Percentiles rank a stretch among this genome's conserved stretches.
phyloP scores from a whole-genome alignment of 1,284 basidiomycete genomes.

The Tilletia caries region DNA sequence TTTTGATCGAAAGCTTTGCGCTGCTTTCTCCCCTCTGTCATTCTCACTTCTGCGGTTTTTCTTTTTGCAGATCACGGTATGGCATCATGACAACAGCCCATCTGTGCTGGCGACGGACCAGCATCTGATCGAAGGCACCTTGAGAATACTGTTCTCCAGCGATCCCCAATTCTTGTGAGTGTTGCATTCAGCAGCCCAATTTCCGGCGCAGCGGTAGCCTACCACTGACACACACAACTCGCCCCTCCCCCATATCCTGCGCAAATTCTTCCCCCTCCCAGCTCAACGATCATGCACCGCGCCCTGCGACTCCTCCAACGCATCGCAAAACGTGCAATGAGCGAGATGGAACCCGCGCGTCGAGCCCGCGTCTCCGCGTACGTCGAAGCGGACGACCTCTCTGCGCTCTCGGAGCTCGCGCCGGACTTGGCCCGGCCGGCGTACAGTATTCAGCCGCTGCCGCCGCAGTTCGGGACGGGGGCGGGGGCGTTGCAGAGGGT shows the following conservation, averaged over 20 bases:
- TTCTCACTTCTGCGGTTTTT: too few species aligned
- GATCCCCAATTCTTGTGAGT: slow-evolving; percentile 31
- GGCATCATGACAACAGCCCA: slow-evolving; percentile 35
- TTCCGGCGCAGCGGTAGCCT: not conserved
- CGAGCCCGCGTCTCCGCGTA: not conserved
- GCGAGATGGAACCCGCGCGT: not conserved
- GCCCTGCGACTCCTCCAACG: not conserved
- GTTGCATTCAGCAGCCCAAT: too few species aligned
- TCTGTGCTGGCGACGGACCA: slow-evolving; percentile 33
- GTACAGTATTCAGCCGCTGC: not conserved
- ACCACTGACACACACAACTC: too few species aligned
- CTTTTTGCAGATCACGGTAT: slow-evolving; percentile 34
- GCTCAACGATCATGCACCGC: not conserved
- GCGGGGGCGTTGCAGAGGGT: not conserved
- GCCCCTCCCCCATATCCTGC: too few species aligned
- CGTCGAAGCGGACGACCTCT: not conserved
- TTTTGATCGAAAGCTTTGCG: not conserved
- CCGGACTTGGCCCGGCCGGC: not conserved
- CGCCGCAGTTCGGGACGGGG: not conserved
- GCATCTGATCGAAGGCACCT: slow-evolving; percentile 36
- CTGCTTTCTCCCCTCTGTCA: not conserved
- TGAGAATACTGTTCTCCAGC: slow-evolving; percentile 34
- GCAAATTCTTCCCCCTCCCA: not conserved
- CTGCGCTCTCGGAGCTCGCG: not conserved
- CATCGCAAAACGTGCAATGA: not conserved